Evolutionary conservation across 164 flowering plant genomes (phyloP).

Genomic region (Chimonanthus praecox): DNA sequence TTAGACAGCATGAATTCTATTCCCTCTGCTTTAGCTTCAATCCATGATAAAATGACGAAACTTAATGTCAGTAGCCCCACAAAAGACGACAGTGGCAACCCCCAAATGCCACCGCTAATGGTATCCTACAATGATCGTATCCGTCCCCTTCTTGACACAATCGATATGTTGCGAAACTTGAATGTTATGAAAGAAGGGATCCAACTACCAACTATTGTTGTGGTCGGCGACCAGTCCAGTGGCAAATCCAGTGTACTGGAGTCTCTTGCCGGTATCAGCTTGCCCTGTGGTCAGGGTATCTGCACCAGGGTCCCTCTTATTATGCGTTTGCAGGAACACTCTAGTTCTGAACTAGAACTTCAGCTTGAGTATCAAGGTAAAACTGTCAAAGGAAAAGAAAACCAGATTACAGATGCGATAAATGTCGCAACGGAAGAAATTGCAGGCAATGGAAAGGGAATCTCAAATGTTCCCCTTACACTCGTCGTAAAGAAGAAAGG

Average conservation of each 20-base stretch:
- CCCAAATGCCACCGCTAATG: not conserved
- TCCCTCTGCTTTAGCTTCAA: no score
- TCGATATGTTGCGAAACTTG: conserved; percentile 7
- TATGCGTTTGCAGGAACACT: conserved; percentile 8
- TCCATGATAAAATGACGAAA: no score
- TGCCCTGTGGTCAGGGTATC: conserved; percentile 16
- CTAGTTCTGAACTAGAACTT: not conserved
- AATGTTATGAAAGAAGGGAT: conserved; percentile 19
- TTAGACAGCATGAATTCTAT: no score
- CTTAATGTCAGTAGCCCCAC: no score
- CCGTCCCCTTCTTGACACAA: conserved; percentile 11
- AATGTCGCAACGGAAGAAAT: conserved; percentile 28
- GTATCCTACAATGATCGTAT: conserved; percentile 5
- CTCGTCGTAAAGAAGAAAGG: conserved; percentile 31
- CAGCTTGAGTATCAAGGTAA: conserved; percentile 20
- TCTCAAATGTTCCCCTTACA: conserved; percentile 29
- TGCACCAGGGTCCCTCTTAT: conserved; percentile 19
- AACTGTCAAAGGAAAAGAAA: conserved; percentile 18
- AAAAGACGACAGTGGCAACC: conserved; percentile 12
- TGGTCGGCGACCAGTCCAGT: conserved; percentile 16
- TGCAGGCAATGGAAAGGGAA: conserved; percentile 37
- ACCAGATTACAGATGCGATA: conserved; percentile 21
- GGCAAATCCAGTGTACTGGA: conserved; percentile 18
- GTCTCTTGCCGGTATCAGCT: conserved; percentile 15
- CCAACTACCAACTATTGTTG: conserved; percentile 15